These are phyloP conservation scores for Aureobasidium sp. DNA, from an alignment of 2,329 filamentous ascomycete species.

Conservation along the genomic window DNA sequence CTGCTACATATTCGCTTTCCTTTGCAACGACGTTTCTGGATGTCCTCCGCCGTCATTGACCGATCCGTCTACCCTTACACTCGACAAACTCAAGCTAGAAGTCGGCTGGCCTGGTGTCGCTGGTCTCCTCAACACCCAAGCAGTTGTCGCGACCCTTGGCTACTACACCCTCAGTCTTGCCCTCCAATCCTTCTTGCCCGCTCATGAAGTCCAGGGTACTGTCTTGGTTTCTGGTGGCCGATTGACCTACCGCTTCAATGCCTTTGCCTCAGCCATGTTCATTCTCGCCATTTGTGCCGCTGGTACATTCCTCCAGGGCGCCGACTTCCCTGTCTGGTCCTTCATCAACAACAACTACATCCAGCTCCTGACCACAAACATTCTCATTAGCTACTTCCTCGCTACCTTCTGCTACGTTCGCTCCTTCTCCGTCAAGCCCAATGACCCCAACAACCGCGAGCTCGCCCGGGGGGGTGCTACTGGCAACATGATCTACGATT, in stretches of 20 bases:
- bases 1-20: slow-evolving; percentile 71
- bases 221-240: slow-evolving; percentile 63
- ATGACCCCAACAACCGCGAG: slow-evolving; percentile 64
- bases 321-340: slow-evolving; percentile 81
- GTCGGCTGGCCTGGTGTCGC: slow-evolving; percentile 74
- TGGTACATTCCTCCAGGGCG: slow-evolving; percentile 69
- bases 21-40: slow-evolving; percentile 87
- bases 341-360: slow-evolving; percentile 89
- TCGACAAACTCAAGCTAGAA: slow-evolving; percentile 68
- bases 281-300: slow-evolving; percentile 64
- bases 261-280: slow-evolving; percentile 66
- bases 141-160: slow-evolving; percentile 60
- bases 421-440: slow-evolving; percentile 75
- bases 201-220: slow-evolving; percentile 61
- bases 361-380: slow-evolving; percentile 75
- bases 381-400: slow-evolving; percentile 65
- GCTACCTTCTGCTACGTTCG: slow-evolving; percentile 73
- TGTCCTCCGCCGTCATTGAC: slow-evolving; percentile 81
- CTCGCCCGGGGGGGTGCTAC: slow-evolving; percentile 74
- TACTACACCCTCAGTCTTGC: slow-evolving; percentile 73
- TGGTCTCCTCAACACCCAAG: slow-evolving; percentile 63
- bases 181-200: slow-evolving; percentile 71
- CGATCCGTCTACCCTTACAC: slow-evolving; percentile 45
- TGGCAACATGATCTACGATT: slow-evolving; percentile 87
- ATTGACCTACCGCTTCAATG: slow-evolving; percentile 70